Base-by-base conservation (phyloP, 768 basidiomycete genomes). In the Serendipita sp. region DNA sequence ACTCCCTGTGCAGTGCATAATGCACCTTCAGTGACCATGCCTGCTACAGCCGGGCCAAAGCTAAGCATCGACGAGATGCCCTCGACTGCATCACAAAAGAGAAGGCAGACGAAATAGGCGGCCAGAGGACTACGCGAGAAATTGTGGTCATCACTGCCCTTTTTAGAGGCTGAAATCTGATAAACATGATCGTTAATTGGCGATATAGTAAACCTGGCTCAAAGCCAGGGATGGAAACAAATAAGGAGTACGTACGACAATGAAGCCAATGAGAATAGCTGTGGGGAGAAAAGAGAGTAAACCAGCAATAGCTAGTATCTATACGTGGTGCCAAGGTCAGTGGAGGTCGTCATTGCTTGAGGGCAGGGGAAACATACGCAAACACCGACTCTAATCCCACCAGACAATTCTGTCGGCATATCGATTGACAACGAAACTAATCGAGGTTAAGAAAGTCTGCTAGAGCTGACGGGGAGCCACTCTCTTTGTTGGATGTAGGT, bases 1-100 rank as follows among this genome's bases (percentile, higher is more conserved):
- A 72, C 75, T 35, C 73, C 77, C 74, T 32, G 56, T 8, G 28
- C 28, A 10, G 32, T 28, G 35, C 56, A 60, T 3, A 60, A 28
- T 28, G 28, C n/a, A 35, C 32, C 35, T 23, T 51, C 18, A 7
- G 8, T 16, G 8, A 51, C n/a, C n/a, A 18, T 32, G 48, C 48
- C 18, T 7, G 5, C 7, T 18, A 5, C 5, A 5, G n/a, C 16
- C 7, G 18, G 5, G n/a, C 8, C n/a, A 51, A 32, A 5, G 16
- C 30, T 51, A 16, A 51, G n/a, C 7, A 51, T 32, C 5, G 48
- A 51, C 16, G 48, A 51, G 5, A 51, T 5, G 7, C 48, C 48
- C n/a, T 51, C 48, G n/a, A 51, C n/a, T 32, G 30, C 48, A 16
- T 51, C 48, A 16, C 48, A 18, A 32, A 51, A 7, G 30, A 51